Evolutionary conservation across 73 alveolate species (phyloP), one percentile per base, ranked within the genome.

Genomic region (Paraurostyla sp.): DNA sequence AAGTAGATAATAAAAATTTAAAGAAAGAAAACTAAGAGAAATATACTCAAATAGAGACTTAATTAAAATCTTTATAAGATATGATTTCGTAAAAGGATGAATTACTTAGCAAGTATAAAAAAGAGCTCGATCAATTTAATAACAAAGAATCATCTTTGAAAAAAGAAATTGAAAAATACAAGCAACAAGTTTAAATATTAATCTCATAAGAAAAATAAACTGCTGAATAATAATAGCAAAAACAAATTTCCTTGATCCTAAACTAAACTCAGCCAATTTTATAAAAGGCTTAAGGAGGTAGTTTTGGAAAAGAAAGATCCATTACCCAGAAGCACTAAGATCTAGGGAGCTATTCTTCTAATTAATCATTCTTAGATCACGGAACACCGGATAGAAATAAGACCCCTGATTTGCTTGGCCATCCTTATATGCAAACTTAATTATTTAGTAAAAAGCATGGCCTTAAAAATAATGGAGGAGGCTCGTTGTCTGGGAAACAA

Each of bases 271-370:
- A 60, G 78, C 78, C 78, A 60, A 6, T 60, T 27, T 27, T 16
- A 30, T 45, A 50, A 6, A 60, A 60, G 32, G 20, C 78, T 60
- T 6, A 11, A n/a, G n/a, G n/a, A n/a, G n/a, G n/a, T n/a, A n/a
- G n/a, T n/a, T n/a, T n/a, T n/a, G n/a, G n/a, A n/a, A 60, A 60
- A 27, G 78, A 60, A 60, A 60, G 32, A 27, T 60, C 78, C 3
- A 60, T 30, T 27, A 60, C 78, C 13, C 45, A 60, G 13, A 60
- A 60, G 25, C 78, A 60, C 32, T 33, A 60, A 23, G 78, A 60
- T 60, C 50, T 60, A 16, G 78, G 78, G 3, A 6, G 50, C 4
- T 60, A 60, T 16, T 60, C 78, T 9, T 60, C 78, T 9, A 60
- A 25, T 30, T 29, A 60, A 3, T 60, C 78, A 16, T 60, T 60